phyloP scores from a whole-genome alignment of 805 yeast species.

The Starmerella stigmatis region DNA sequence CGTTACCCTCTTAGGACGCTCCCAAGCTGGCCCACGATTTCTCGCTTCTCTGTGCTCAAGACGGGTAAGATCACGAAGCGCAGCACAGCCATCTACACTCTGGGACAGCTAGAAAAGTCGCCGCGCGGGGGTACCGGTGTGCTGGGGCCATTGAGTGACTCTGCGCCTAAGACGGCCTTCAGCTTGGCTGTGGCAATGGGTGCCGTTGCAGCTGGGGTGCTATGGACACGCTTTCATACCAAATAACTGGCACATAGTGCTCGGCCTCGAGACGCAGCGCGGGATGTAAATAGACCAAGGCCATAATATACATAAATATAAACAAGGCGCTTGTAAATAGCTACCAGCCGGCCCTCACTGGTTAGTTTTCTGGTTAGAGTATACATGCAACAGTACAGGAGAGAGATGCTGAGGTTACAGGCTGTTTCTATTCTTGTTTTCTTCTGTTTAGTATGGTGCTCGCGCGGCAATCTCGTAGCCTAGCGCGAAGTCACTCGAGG shows the following conservation, averaged over 20 bases:
- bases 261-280: too few relatives aligned
- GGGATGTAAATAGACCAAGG: too few relatives aligned
- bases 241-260: not conserved
- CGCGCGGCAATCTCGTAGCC: conserved; percentile 48
- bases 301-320: not conserved
- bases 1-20: conserved; percentile 20
- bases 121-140: not conserved
- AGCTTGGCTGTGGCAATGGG: conserved; percentile 16
- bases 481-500: conserved; percentile 53
- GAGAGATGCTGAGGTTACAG: too few relatives aligned
- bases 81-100: conserved; percentile 14
- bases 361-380: too few relatives aligned
- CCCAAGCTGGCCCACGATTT: conserved; percentile 25
- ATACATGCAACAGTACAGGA: too few relatives aligned
- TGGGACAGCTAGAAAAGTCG: conserved; percentile 15
- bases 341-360: too few relatives aligned
- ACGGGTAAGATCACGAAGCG: conserved; percentile 22
- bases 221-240: conserved; percentile 14
- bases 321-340: too few relatives aligned
- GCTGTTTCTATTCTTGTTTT: not conserved
- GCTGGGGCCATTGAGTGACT: not conserved
- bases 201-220: conserved; percentile 16
- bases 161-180: conserved; percentile 7
- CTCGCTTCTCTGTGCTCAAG: conserved; percentile 31
- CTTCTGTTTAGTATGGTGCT: not conserved